phyloP scores from a whole-genome alignment of 768 basidiomycete genomes.

The Hortiboletus flavorubellus region DNA sequence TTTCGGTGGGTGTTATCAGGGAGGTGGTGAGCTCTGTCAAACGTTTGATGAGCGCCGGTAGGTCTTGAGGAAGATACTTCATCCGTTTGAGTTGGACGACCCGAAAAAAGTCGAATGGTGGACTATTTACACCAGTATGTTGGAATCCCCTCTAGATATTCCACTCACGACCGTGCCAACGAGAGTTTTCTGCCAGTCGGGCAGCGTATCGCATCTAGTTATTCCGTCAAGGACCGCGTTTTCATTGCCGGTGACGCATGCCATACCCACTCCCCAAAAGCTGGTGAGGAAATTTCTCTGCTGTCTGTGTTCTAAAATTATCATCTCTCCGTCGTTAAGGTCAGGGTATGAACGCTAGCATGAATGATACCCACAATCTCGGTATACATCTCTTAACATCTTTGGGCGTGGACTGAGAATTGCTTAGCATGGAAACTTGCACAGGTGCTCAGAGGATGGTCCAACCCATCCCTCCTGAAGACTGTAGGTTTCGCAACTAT shows the following conservation, averaged over 20 bases:
- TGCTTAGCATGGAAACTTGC: too few relatives aligned
- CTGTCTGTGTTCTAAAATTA: background rate
- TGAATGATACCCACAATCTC: too few relatives aligned
- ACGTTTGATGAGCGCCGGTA: background rate
- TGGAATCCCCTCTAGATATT: background rate
- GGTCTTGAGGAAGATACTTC: too few relatives aligned
- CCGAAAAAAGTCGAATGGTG: slow-evolving; percentile 12
- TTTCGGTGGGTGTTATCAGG: slow-evolving; percentile 40
- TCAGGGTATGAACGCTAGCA: slow-evolving; percentile 30
- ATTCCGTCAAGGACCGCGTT: slow-evolving; percentile 56
- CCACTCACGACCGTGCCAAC: slow-evolving; percentile 40
- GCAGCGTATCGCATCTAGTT: slow-evolving; percentile 67
- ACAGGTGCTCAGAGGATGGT: slow-evolving; percentile 18
- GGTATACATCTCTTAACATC: too few relatives aligned
- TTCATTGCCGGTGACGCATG: slow-evolving; percentile 32
- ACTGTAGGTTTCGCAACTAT: slow-evolving; percentile 26
- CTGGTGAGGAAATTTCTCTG: background rate
- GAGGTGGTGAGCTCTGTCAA: too few relatives aligned
- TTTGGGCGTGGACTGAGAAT: too few relatives aligned
- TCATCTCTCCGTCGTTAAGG: too few relatives aligned
- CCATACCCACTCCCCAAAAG: background rate
- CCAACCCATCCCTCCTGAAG: slow-evolving; percentile 33
- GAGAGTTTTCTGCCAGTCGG: slow-evolving; percentile 16
- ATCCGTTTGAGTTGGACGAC: too few relatives aligned
- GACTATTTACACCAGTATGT: slow-evolving; percentile 66